Evolutionary conservation across 2,329 filamentous ascomycete species (phyloP), one percentile per base, ranked within the genome.

Genomic region (Seiridium cupressi): DNA sequence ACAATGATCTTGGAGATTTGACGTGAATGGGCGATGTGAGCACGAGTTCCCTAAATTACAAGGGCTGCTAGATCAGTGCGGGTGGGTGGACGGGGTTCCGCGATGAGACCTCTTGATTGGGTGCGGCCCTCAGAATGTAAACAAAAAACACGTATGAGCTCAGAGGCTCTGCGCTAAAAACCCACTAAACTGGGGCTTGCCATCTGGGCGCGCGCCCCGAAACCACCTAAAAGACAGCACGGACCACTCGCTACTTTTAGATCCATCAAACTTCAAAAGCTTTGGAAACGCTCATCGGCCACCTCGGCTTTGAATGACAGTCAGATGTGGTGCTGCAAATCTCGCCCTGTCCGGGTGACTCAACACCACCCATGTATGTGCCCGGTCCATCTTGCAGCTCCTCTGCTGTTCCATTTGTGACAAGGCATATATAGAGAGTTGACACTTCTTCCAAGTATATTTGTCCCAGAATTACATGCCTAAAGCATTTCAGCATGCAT

Each of bases 111-210:
- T 40, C 26, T 13, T 58, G 44, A 58, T 58, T 58, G 55, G 55
- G 34, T 18, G 13, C 8, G 35, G 9, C 13, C 5, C 55, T 13
- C 18, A 31, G 35, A 36, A 58, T 58, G 55, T 58, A 58, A 58
- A 58, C 55, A 58, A 58, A 49, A 58, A 58, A 58, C 55, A 51
- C 55, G 55, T 46, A 36, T 44, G 55, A 47, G 26, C 42, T 48
- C 18, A 32, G 53, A 40, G 51, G 18, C 34, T 32, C 51, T 42
- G 36, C 36, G 40, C 31, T 38, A 38, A 36, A 36, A 53, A 35
- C 32, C 32, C 34, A 26, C 2, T 10, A 38, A 36, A 35, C 49
- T 53, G 11, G 49, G 38, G 8, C 49, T 51, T 32, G 4, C 18
- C 47, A 51, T 51, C 31, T 34, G 31, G 47, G 18, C 18, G 47